phyloP scores from a whole-genome alignment of 306 rosid genomes.

The Trichosanthes cucumerina region DNA sequence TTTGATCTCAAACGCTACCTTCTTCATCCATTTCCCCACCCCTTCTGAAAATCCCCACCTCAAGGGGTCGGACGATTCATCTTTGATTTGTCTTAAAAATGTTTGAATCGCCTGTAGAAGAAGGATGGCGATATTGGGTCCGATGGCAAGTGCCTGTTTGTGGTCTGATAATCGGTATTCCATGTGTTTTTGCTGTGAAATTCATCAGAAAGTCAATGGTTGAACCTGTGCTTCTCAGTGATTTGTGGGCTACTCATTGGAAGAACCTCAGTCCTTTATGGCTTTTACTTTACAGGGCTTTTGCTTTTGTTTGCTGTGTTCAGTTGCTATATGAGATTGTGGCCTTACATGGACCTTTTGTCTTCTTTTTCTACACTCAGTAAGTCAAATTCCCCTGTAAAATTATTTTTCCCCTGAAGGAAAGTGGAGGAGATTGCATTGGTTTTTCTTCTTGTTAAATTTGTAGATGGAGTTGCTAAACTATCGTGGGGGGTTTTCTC shows the following conservation, averaged over 20 bases:
- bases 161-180: constrained; percentile 3
- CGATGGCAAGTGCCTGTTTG: constrained; percentile 20
- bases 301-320: constrained; percentile 12
- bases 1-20: background rate
- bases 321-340: constrained; percentile 8
- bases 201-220: constrained; percentile 11
- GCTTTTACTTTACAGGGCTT: constrained; percentile 14
- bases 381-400: background rate
- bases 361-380: constrained; percentile 20
- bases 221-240: background rate
- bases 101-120: background rate
- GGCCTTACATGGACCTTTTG: constrained; percentile 5
- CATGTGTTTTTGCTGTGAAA: background rate
- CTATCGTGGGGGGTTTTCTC: background rate
- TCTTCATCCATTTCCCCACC: background rate
- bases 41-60: background rate
- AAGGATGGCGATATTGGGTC: constrained; percentile 15
- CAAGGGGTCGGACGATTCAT: background rate
- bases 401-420: background rate
- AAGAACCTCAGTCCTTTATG: constrained; percentile 10
- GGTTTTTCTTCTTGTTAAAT: background rate
- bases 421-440: background rate
- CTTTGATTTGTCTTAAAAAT: background rate
- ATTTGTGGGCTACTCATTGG: constrained; percentile 13
- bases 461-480: background rate